Conservation (phyloP, 169 alveolate genomes). For the Plasmodium yoelii region DNA sequence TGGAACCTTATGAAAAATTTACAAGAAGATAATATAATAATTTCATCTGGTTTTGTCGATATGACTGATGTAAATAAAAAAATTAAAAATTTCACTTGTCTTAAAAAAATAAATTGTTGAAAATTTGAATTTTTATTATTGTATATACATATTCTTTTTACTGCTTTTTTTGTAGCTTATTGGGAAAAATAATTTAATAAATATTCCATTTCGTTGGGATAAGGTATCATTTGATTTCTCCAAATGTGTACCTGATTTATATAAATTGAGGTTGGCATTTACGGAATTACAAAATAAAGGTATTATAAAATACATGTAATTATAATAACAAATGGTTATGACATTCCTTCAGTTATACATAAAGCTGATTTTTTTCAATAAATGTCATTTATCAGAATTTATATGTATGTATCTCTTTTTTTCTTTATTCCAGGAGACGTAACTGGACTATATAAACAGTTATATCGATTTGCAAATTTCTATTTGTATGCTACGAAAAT, state of each 20-base stretch:
- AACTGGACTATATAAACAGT: conserved; percentile 13
- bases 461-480: conserved; percentile 45
- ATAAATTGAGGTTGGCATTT: conserved; percentile 26
- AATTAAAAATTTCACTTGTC: not conserved
- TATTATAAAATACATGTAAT: not conserved
- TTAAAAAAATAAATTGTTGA: conserved; percentile 3
- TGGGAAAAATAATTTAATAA: conserved; percentile 32
- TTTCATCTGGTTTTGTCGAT: conserved; percentile 56
- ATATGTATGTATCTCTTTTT: not conserved
- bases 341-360: not conserved
- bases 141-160: conserved; percentile 24
- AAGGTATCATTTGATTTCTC: conserved; percentile 55
- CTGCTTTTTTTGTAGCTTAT: conserved; percentile 24
- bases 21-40: conserved; percentile 26
- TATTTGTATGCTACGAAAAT: conserved; percentile 39
- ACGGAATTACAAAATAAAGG: conserved; percentile 29
- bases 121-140: conserved; percentile 1
- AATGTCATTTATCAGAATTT: not conserved
- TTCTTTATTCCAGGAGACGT: conserved; percentile 7
- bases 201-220: conserved; percentile 42
- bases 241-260: conserved; percentile 60
- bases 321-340: not conserved
- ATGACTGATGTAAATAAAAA: conserved; percentile 48
- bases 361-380: not conserved
- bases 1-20: conserved; percentile 39